Percentiles rank a stretch among this genome's conserved stretches.
Evolutionary conservation across 208 protist species (phyloP).

Genomic region (Trichomonas gallinae): DNA sequence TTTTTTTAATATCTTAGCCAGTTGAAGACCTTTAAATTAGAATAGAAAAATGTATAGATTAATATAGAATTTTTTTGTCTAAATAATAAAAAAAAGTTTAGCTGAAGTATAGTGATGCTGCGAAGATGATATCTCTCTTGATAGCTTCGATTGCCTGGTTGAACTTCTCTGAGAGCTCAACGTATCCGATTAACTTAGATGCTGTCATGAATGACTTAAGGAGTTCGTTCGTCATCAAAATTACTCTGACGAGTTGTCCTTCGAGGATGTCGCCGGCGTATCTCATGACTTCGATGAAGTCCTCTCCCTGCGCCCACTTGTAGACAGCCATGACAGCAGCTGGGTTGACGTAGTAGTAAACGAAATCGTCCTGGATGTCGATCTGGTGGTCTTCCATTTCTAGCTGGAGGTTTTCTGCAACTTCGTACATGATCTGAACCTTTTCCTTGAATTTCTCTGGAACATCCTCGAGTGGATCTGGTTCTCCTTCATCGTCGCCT

Average conservation of each 20-base stretch:
- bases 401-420: neutral
- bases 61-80: neutral
- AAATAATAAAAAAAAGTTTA: neutral
- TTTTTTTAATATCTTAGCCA: neutral
- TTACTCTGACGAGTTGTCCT: neutral
- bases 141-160: conserved; percentile 70
- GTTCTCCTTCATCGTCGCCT: neutral
- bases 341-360: neutral
- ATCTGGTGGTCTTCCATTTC: neutral
- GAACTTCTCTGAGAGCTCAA: conserved; percentile 90
- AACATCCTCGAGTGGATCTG: neutral
- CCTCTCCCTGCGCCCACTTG: neutral
- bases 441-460: neutral
- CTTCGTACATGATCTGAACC: neutral
- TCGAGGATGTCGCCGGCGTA: neutral
- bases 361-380: neutral
- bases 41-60: neutral
- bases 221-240: neutral
- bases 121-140: conserved; percentile 97
- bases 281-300: neutral
- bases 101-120: conserved; percentile 73
- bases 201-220: conserved; percentile 56
- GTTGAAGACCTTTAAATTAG: no score
- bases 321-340: neutral
- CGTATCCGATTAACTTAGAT: conserved; percentile 92